phyloP scores from a whole-genome alignment of 148 eudicot species.

The Persicaria maculosa region DNA sequence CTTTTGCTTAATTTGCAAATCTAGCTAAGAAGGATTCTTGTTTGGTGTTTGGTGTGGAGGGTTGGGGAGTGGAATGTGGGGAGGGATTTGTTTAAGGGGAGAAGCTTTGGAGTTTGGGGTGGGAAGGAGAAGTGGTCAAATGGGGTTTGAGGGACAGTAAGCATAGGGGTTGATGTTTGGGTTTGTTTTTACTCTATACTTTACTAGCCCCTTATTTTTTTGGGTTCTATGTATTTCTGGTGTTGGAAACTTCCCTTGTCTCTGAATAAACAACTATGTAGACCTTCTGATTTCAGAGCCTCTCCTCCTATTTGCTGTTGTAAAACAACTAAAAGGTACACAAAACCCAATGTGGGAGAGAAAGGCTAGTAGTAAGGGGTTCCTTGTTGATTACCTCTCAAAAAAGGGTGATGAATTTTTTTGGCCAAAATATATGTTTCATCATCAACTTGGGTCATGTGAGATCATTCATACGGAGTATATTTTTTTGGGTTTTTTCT shows the following conservation, averaged over 20 bases:
- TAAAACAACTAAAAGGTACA: neutral
- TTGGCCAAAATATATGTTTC: neutral
- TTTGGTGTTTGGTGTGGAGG: neutral
- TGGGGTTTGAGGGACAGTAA: neutral
- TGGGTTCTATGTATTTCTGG: neutral
- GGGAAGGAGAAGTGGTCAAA: conserved; percentile 5
- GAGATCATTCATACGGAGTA: conserved; percentile 9
- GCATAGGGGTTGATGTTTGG: conserved; percentile 7
- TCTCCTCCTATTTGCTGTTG: conserved; percentile 2
- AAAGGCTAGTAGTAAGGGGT: neutral
- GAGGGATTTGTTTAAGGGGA: neutral
- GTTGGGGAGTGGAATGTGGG: neutral
- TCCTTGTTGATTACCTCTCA: neutral
- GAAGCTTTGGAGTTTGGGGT: conserved; percentile 12
- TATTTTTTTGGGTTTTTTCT: neutral
- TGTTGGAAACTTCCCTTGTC: conserved; percentile 22
- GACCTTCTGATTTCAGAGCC: conserved; percentile 34
- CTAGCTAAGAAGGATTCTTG: neutral
- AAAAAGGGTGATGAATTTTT: neutral
- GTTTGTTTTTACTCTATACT: neutral
- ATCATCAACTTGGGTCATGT: neutral
- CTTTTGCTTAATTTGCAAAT: neutral
- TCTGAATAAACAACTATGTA: neutral
- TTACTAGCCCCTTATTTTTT: neutral
- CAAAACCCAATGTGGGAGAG: neutral